Percentiles rank a stretch among this genome's conserved stretches.
phyloP scores from a whole-genome alignment of 2,329 filamentous ascomycete species.

The Elsinoe fawcettii region DNA sequence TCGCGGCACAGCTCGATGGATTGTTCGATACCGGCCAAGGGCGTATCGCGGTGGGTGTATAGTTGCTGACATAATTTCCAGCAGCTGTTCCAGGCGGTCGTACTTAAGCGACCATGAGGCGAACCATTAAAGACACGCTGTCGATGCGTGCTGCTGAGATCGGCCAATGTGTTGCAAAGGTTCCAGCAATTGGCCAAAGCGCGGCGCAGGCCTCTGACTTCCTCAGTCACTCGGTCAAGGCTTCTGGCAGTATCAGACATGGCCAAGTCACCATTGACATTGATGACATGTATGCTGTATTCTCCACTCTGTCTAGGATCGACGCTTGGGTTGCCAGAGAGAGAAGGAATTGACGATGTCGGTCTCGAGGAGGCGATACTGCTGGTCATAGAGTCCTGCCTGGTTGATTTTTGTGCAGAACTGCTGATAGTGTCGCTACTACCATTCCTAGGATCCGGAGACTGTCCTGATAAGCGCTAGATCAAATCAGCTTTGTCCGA shows the following conservation, averaged over 20 bases:
- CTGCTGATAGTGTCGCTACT: conserved; percentile 6
- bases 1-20: conserved; percentile 83
- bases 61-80: conserved; percentile 88
- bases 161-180: conserved; percentile 82
- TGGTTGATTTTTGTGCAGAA: neutral
- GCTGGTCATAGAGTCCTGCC: conserved; percentile 9
- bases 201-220: conserved; percentile 61
- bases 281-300: conserved; percentile 5
- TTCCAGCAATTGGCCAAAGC: conserved; percentile 89
- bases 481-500: conserved; percentile 64
- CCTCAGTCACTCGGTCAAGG: conserved; percentile 31
- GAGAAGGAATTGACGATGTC: neutral
- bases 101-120: conserved; percentile 67
- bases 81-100: conserved; percentile 86
- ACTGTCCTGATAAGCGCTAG: conserved; percentile 4
- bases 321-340: neutral
- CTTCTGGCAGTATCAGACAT: neutral
- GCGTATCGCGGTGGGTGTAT: conserved; percentile 71
- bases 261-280: conserved; percentile 7
- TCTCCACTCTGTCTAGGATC: neutral
- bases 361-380: conserved; percentile 4
- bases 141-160: conserved; percentile 74
- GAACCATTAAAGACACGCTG: conserved; percentile 70
- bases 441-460: neutral
- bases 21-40: conserved; percentile 24